These are phyloP conservation scores for Plasmodium vivax DNA, from an alignment of 169 alveolate genomes.

Conservation along the genomic window DNA sequence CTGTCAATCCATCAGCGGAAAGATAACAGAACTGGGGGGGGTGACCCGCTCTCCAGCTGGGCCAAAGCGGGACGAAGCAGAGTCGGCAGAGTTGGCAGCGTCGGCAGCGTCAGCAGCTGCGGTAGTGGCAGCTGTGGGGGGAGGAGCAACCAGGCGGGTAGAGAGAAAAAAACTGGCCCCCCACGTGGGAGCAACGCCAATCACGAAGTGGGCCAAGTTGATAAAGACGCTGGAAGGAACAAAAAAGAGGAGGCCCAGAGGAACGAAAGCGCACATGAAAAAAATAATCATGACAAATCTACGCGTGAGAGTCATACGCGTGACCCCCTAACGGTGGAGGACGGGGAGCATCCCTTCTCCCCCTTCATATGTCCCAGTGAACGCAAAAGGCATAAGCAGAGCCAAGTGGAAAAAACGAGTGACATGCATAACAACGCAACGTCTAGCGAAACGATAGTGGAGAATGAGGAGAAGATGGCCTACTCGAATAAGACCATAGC, in stretches of 20 bases:
- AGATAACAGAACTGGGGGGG: neutral
- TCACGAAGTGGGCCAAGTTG: neutral
- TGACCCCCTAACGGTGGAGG: neutral
- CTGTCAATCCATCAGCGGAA: neutral
- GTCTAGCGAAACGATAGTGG: constrained; percentile 20
- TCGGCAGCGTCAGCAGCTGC: neutral
- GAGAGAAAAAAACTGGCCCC: neutral
- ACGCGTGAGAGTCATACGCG: neutral
- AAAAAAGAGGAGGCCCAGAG: neutral
- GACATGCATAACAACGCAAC: neutral
- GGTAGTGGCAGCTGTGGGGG: neutral
- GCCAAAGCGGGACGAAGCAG: neutral
- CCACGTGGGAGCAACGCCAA: neutral
- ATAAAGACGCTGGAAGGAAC: neutral
- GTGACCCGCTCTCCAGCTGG: neutral
- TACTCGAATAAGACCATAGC: constrained; percentile 33
- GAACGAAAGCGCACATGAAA: neutral
- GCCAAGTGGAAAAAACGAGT: neutral
- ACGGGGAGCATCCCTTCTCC: neutral
- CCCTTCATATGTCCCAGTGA: neutral
- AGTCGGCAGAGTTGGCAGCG: neutral
- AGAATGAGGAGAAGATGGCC: constrained; percentile 3
- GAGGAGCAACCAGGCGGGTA: neutral
- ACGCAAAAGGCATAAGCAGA: neutral
- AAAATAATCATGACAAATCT: neutral